These are phyloP conservation scores for Dissophora globulifera DNA, from an alignment of 192 early-diverging fungal genomes.

Conservation along the genomic window DNA sequence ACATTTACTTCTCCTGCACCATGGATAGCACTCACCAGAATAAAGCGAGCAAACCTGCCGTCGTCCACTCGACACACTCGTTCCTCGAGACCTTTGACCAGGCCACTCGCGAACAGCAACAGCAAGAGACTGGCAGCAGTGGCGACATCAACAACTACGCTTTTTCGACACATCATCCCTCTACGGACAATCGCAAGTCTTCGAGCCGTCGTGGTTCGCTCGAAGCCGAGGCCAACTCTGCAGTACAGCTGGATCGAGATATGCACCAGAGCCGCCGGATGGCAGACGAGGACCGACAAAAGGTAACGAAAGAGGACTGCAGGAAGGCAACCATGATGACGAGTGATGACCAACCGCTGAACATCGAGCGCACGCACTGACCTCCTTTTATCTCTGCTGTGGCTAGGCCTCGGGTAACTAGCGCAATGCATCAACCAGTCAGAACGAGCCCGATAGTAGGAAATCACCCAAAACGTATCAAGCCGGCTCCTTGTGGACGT, in stretches of 20 bases:
- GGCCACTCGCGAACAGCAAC: constrained; percentile 25
- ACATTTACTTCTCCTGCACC: no score
- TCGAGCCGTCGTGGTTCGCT: background rate
- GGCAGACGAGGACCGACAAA: constrained; percentile 28
- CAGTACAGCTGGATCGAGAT: constrained; percentile 41
- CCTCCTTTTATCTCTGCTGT: no score
- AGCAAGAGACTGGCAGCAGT: background rate
- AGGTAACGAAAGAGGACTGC: constrained; percentile 13
- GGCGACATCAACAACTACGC: background rate
- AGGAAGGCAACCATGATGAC: no score
- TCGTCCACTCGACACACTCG: constrained; percentile 38
- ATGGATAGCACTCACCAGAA: background rate
- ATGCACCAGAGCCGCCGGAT: constrained; percentile 25
- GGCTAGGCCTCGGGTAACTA: no score
- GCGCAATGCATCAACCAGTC: no score
- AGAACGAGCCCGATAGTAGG: no score
- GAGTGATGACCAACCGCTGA: no score
- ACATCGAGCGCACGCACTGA: no score
- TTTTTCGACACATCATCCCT: background rate
- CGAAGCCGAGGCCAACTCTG: constrained; percentile 25
- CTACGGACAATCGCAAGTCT: background rate
- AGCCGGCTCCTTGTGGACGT: no score
- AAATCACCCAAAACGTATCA: no score
- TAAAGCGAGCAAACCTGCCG: background rate
- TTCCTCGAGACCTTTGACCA: constrained; percentile 49